Percentiles rank a stretch among this genome's conserved stretches.
These are phyloP conservation scores for Penicillium crustosum DNA, from an alignment of 2,329 filamentous ascomycete species.

Conservation along the genomic window DNA sequence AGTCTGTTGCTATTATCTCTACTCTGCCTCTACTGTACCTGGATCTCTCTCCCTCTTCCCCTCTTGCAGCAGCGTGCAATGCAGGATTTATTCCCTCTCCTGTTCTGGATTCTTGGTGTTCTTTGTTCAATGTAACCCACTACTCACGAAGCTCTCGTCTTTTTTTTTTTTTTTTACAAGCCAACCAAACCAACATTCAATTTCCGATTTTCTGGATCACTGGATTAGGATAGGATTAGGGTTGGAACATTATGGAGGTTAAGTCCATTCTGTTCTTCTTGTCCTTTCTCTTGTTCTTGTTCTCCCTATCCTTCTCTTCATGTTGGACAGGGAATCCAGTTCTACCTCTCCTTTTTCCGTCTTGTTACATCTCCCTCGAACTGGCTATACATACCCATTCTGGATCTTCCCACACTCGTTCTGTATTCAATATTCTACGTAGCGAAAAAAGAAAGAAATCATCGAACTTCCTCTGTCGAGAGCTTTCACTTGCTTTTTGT, in stretches of 20 bases:
- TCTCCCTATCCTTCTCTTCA: background rate
- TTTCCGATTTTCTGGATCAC: background rate
- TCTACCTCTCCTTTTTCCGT: background rate
- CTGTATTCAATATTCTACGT: background rate
- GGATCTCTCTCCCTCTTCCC: slow-evolving; percentile 1
- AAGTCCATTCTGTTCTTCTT: background rate
- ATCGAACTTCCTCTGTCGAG: background rate
- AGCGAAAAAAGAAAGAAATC: background rate
- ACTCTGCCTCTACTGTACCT: slow-evolving; percentile 8
- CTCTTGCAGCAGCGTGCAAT: slow-evolving; percentile 2
- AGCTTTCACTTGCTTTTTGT: background rate
- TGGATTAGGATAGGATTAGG: background rate
- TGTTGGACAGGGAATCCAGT: no score
- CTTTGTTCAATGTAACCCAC: slow-evolving; percentile 13
- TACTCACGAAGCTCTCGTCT: slow-evolving; percentile 10
- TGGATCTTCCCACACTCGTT: slow-evolving; percentile 2
- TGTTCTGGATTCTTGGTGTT: slow-evolving; percentile 12
- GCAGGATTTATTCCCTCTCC: slow-evolving; percentile 11
- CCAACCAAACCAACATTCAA: slow-evolving; percentile 4
- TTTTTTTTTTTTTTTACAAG: background rate
- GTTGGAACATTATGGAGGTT: background rate
- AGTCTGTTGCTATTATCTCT: slow-evolving; percentile 4
- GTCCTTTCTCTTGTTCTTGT: background rate
- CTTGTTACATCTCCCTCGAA: background rate
- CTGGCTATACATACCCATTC: slow-evolving; percentile 2